Percentiles rank a stretch among this genome's conserved stretches.
Conservation (phyloP, 2,329 filamentous ascomycete genomes). For the Leptodontidium sp. region DNA sequence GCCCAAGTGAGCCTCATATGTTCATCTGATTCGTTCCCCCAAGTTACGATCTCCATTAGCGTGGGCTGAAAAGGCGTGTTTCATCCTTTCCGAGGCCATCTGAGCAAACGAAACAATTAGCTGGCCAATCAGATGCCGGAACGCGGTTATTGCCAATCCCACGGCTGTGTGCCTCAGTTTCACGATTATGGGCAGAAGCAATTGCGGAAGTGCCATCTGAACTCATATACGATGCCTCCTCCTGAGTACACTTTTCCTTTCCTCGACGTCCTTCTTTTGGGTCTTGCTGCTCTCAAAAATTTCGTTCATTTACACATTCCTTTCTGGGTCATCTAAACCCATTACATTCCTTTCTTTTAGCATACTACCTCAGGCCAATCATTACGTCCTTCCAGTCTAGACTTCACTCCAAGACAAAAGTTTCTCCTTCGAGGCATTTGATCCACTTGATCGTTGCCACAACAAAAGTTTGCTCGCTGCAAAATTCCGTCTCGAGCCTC, state of each 20-base stretch:
- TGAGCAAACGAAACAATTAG: conserved; percentile 12
- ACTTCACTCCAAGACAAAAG: background rate
- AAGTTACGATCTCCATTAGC: conserved; percentile 6
- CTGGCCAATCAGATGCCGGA: conserved; percentile 2
- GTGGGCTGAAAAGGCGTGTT: conserved; percentile 8
- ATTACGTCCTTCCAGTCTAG: background rate
- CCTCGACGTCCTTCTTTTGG: background rate
- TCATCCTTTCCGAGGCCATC: conserved; percentile 14
- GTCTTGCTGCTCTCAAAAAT: background rate
- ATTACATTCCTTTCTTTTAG: background rate
- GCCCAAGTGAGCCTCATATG: background rate
- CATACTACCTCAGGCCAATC: background rate
- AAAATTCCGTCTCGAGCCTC: background rate
- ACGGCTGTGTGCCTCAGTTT: conserved; percentile 4
- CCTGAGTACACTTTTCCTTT: background rate
- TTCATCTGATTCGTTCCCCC: conserved; percentile 6
- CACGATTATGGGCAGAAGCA: conserved; percentile 12
- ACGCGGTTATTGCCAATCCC: conserved; percentile 2
- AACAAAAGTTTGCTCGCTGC: background rate
- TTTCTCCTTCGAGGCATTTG: background rate
- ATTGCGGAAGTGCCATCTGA: conserved; percentile 12
- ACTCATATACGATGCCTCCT: background rate
- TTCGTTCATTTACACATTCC: conserved; percentile 9
- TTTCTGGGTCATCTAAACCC: conserved; percentile 1
- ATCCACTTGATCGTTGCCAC: background rate